Percentiles rank a stretch among this genome's conserved stretches.
phyloP scores from a whole-genome alignment of 2,329 filamentous ascomycete genomes.

The Teratosphaeriaceae sp. region DNA sequence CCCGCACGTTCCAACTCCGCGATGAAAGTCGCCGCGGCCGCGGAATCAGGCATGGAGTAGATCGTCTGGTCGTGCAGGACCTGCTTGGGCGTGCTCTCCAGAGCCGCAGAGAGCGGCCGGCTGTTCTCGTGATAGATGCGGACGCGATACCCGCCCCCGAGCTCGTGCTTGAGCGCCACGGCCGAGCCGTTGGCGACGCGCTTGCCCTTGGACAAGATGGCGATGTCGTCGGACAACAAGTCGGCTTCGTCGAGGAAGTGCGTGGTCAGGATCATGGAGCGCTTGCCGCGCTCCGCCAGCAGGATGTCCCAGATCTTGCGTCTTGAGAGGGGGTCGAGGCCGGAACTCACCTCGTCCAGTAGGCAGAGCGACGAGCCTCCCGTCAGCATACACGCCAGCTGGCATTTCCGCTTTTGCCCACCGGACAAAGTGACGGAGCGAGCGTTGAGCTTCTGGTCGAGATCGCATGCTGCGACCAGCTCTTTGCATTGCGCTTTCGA shows the following conservation, averaged over 20 bases:
- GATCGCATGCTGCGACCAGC: slow-evolving; percentile 65
- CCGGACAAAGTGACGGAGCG: slow-evolving; percentile 74
- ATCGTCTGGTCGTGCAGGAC: slow-evolving; percentile 63
- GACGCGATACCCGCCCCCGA: slow-evolving; percentile 80
- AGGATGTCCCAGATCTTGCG: slow-evolving; percentile 94
- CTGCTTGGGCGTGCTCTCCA: slow-evolving; percentile 30
- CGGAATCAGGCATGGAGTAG: slow-evolving; percentile 65
- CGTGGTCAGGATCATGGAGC: slow-evolving; percentile 83
- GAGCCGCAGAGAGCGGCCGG: slow-evolving; percentile 20
- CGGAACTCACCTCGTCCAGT: slow-evolving; percentile 85
- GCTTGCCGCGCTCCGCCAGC: slow-evolving; percentile 69
- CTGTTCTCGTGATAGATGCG: slow-evolving; percentile 56
- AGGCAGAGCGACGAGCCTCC: slow-evolving; percentile 84
- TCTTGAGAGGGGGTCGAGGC: slow-evolving; percentile 77
- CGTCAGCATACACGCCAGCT: slow-evolving; percentile 92
- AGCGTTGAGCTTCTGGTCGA: slow-evolving; percentile 66
- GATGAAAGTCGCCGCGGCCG: slow-evolving; percentile 65
- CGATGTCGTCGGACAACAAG: slow-evolving; percentile 80
- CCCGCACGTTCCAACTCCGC: slow-evolving; percentile 58
- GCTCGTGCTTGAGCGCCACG: slow-evolving; percentile 72
- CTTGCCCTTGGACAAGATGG: slow-evolving; percentile 76
- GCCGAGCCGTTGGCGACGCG: slow-evolving; percentile 78
- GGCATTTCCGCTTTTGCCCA: slow-evolving; percentile 86
- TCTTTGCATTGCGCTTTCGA: slow-evolving; percentile 53
- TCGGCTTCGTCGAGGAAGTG: slow-evolving; percentile 95